Base-by-base conservation (phyloP, 2,329 filamentous ascomycete genomes). In the Berkeleyomyces rouxiae region DNA sequence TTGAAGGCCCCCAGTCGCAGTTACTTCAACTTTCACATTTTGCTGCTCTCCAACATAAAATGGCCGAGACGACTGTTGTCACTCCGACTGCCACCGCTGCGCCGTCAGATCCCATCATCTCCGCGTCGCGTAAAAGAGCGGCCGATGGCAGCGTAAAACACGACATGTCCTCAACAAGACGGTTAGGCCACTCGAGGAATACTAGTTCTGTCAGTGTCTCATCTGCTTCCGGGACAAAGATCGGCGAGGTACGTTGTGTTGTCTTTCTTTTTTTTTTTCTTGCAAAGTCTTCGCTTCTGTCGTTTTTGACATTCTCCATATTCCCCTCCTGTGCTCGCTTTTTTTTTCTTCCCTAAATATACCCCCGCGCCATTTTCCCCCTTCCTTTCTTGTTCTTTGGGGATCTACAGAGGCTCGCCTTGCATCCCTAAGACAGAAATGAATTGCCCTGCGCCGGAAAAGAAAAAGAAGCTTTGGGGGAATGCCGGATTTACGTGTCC, bases 141-240 rank as follows among this genome's bases (percentile, higher is more conserved):
- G 86, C 86, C 46, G 84, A 85, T 69, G 88, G 86, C 16, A 74
- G 80, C 43, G 76, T 88, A 53, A 90, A 88, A 71, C 4, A 49
- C 23, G 16, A 53, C 36, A n/a, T 59, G 55, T 59, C 39, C 31
- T 46, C 58, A 36, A 16, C 47, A 23, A 36, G 75, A 70, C 63
- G 72, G 69, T 44, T 80, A 76, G 78, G 77, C 23, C 85, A 86
- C 70, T 85, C 85, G 39, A 79, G 86, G 68, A 87, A 83, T 66
- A 82, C 82, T 59, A 90, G 87, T 70, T 78, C 82, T 61, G 76
- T 86, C 66, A 81, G 79, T 70, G 72, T 77, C 63, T 74, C 75
- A 47, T 81, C 79, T 3, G 83, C 83, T 7, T 77, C 79, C 59
- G 78, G 80, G 58, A 86, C 79, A 68, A 84, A 82, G 67, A 86